These are phyloP conservation scores for Spatholobus suberectus DNA, from an alignment of 306 rosid species.

Conservation along the genomic window DNA sequence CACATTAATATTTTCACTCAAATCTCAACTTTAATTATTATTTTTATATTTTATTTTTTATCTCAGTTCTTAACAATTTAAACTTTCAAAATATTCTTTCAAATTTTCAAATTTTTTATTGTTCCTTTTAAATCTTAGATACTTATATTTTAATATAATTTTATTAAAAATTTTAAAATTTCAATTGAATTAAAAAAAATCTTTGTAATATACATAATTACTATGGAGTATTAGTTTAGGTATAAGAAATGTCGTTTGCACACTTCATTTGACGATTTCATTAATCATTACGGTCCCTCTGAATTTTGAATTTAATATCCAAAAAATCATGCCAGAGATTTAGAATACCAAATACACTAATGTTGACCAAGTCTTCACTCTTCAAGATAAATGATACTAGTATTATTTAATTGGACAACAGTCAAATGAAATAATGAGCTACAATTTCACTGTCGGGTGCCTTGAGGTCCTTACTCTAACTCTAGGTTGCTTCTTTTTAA, in stretches of 20 bases:
- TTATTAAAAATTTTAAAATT: neutral
- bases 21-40: too few relatives aligned
- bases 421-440: neutral
- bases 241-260: neutral
- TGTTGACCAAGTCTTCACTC: constrained; percentile 22
- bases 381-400: constrained; percentile 8
- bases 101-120: too few relatives aligned
- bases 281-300: neutral
- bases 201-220: neutral
- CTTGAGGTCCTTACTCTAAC: neutral
- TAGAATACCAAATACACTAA: neutral
- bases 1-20: too few relatives aligned
- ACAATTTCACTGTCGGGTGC: neutral
- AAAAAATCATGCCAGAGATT: neutral
- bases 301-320: neutral
- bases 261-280: neutral
- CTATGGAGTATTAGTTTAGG: too few relatives aligned
- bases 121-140: too few relatives aligned
- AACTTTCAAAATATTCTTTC: too few relatives aligned
- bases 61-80: too few relatives aligned
- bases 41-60: too few relatives aligned
- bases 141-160: neutral
- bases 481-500: neutral
- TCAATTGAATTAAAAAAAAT: neutral
- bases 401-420: neutral